Evolutionary conservation across 768 basidiomycete genomes (phyloP).

Genomic region (Leucocoprinus birnbaumii): DNA sequence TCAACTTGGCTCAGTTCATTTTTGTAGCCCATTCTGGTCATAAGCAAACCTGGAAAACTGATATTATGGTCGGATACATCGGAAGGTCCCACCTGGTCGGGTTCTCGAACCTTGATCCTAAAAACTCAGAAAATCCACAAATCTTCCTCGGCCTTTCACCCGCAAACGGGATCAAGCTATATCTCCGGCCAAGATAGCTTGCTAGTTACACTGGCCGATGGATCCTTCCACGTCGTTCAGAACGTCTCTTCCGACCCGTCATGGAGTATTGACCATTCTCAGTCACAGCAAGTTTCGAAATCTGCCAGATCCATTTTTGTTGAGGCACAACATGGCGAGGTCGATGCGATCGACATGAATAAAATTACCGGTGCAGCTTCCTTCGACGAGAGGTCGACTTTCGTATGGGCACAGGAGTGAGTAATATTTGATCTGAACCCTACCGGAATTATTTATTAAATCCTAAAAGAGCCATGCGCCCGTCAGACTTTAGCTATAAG

Average conservation of each 20-base stretch:
- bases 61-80: conserved; percentile 49
- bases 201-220: conserved; percentile 63
- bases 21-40: conserved; percentile 52
- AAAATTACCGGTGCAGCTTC: conserved; percentile 56
- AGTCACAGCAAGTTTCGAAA: conserved; percentile 44
- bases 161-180: conserved; percentile 60
- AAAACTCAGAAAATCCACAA: conserved; percentile 46
- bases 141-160: conserved; percentile 58
- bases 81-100: conserved; percentile 39
- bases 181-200: conserved; percentile 45
- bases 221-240: conserved; percentile 64
- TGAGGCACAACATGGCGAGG: conserved; percentile 37
- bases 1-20: background rate
- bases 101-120: conserved; percentile 40
- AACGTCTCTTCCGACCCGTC: conserved; percentile 44
- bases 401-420: conserved; percentile 77
- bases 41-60: conserved; percentile 58
- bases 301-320: conserved; percentile 49
- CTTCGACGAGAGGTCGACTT: conserved; percentile 52
- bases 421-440: conserved; percentile 20
- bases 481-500: conserved; percentile 79
- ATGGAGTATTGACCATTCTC: conserved; percentile 21
- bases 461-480: conserved; percentile 47
- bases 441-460: background rate
- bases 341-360: conserved; percentile 50